Evolutionary conservation across 352 stramenopile species (phyloP).

Genomic region (Phytophthora megakarya): DNA sequence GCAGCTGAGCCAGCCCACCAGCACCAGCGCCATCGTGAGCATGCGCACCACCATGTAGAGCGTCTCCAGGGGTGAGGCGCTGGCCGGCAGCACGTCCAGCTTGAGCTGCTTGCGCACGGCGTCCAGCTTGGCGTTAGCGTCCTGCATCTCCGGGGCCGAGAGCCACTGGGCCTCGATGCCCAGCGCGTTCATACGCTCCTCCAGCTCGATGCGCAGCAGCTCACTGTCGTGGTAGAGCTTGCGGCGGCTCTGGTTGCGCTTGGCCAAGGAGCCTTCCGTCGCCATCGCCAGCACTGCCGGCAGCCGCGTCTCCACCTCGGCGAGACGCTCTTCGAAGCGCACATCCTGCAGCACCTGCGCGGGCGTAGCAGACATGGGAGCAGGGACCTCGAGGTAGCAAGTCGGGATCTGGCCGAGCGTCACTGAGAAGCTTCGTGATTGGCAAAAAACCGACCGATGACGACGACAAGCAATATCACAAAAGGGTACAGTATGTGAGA

Average conservation of each 20-base stretch:
- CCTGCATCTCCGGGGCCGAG: slow-evolving; percentile 48
- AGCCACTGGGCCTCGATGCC: slow-evolving; percentile 68
- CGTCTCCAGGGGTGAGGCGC: slow-evolving; percentile 52
- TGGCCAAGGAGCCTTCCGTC: slow-evolving; percentile 52
- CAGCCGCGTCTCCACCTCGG: slow-evolving; percentile 57
- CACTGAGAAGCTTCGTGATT: slow-evolving; percentile 14
- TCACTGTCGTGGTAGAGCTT: slow-evolving; percentile 77
- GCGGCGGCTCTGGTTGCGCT: slow-evolving; percentile 73
- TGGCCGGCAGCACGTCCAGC: slow-evolving; percentile 58
- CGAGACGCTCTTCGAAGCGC: slow-evolving; percentile 60
- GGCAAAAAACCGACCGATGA: slow-evolving; percentile 17
- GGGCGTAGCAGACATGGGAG: slow-evolving; percentile 37
- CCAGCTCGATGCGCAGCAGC: slow-evolving; percentile 76
- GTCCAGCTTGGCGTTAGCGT: slow-evolving; percentile 62
- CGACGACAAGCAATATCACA: not conserved
- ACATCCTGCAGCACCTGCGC: slow-evolving; percentile 62
- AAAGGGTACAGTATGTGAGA: too few relatives aligned
- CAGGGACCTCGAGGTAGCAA: not conserved
- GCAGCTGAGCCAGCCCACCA: slow-evolving; percentile 79
- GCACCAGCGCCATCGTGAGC: slow-evolving; percentile 65
- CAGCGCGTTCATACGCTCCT: slow-evolving; percentile 73
- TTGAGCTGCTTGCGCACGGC: slow-evolving; percentile 64
- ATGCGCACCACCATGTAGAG: slow-evolving; percentile 72
- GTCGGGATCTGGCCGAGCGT: not conserved
- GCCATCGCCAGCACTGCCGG: slow-evolving; percentile 48